These are phyloP conservation scores for Bruguiera hainesii DNA, from an alignment of 441 rosid species.

Conservation along the genomic window DNA sequence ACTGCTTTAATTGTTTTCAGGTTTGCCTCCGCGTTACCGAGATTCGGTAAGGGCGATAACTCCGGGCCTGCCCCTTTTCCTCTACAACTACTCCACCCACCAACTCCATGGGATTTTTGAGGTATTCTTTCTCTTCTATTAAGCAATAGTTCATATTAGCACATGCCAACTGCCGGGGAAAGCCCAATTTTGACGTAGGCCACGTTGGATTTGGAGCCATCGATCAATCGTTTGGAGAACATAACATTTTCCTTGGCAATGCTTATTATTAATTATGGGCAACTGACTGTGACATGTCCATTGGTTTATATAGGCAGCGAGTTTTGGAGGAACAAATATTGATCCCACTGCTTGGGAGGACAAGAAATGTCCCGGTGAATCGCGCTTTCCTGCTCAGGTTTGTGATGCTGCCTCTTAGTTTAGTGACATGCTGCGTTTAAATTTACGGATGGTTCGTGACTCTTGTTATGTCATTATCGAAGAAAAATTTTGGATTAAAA, in stretches of 20 bases:
- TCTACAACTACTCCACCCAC: constrained; percentile 97
- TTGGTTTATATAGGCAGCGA: constrained; percentile 56
- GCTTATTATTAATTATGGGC: not conserved
- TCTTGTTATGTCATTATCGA: not conserved
- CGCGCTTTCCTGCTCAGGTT: constrained; percentile 98
- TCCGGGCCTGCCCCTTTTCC: constrained; percentile 95
- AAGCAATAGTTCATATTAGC: not conserved
- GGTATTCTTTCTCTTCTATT: constrained; percentile 32
- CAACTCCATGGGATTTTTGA: constrained; percentile 96
- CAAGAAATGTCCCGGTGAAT: constrained; percentile 89
- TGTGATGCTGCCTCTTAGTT: not conserved
- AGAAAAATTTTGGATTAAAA: not conserved
- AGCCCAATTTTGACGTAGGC: not conserved
- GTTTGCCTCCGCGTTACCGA: constrained; percentile 93
- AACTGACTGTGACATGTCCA: not conserved
- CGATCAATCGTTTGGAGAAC: not conserved
- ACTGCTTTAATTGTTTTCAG: constrained; percentile 22
- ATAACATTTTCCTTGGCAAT: not conserved
- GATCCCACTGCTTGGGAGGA: constrained; percentile 94
- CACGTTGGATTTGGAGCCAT: not conserved
- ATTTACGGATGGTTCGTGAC: not conserved
- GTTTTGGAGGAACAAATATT: constrained; percentile 94
- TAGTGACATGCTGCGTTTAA: no score
- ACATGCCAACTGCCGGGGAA: not conserved
- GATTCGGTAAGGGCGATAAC: constrained; percentile 97